phyloP scores from a whole-genome alignment of 78 protist genomes.

The Emiliania huxleyi region DNA sequence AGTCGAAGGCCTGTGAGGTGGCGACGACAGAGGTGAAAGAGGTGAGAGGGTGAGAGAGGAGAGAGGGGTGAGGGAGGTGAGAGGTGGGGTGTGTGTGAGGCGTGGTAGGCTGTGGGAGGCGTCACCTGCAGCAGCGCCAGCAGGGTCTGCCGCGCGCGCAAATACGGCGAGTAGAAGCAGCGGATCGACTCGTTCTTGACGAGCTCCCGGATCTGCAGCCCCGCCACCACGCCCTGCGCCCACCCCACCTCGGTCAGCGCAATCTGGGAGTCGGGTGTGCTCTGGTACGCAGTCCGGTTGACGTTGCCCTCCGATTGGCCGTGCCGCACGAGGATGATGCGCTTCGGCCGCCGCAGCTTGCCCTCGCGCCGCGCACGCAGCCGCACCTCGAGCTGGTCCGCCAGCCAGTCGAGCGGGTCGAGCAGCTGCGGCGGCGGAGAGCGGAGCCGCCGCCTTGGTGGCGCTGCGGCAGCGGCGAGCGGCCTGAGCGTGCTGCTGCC shows the following conservation, averaged over 20 bases:
- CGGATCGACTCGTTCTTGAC: slow-evolving; percentile 38
- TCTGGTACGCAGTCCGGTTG: slow-evolving; percentile 20
- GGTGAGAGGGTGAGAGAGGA: too few species aligned
- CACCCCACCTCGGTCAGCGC: neutral
- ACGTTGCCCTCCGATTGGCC: slow-evolving; percentile 61
- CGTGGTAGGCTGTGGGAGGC: too few species aligned
- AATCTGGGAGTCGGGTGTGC: slow-evolving; percentile 51
- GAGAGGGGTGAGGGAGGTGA: too few species aligned
- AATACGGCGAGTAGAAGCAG: slow-evolving; percentile 35
- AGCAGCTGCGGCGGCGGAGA: too few species aligned
- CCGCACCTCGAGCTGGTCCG: too few species aligned
- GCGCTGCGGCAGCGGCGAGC: too few species aligned
- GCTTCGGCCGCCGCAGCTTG: slow-evolving; percentile 21
- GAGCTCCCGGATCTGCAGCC: neutral
- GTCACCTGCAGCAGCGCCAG: neutral
- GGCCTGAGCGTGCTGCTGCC: too few species aligned
- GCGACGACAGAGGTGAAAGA: too few species aligned
- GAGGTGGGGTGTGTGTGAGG: too few species aligned
- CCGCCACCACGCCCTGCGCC: slow-evolving; percentile 34
- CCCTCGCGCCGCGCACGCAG: too few species aligned
- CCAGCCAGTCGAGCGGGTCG: too few species aligned
- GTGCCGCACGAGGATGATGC: slow-evolving; percentile 66
- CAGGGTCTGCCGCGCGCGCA: slow-evolving; percentile 34
- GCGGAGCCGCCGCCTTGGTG: too few species aligned
- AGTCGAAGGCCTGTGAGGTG: neutral